Conservation (phyloP, 768 basidiomycete genomes). For the Tricholoma hemisulphureum region DNA sequence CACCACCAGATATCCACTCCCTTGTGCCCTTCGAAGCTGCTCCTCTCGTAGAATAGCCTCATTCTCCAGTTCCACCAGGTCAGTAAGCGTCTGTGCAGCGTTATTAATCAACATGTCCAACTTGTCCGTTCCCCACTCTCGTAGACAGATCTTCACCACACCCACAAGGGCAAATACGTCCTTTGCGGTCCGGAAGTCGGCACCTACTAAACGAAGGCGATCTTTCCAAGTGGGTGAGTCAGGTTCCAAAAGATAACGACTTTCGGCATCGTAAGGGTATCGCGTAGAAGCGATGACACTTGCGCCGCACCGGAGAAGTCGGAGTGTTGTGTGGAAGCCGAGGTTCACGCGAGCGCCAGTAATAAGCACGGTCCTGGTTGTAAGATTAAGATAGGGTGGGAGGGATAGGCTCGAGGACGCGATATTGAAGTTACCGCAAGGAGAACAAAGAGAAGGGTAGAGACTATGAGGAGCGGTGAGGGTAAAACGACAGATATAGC, state of each 20-base stretch:
- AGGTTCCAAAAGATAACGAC: conserved; percentile 25
- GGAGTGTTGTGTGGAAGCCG: conserved; percentile 30
- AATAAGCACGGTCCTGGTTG: conserved; percentile 27
- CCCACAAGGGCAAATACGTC: conserved; percentile 32
- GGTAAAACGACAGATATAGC: conserved; percentile 28
- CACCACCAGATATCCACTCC: conserved; percentile 4
- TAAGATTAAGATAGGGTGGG: conserved; percentile 24
- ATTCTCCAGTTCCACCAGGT: conserved; percentile 25
- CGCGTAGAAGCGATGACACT: conserved; percentile 30
- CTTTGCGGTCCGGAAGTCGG: conserved; percentile 33
- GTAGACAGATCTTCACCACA: conserved; percentile 20
- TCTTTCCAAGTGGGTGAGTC: conserved; percentile 27
- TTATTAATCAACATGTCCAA: conserved; percentile 36
- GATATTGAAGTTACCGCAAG: conserved; percentile 31
- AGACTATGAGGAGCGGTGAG: conserved; percentile 19
- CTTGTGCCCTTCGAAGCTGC: conserved; percentile 7
- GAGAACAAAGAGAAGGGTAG: conserved; percentile 25
- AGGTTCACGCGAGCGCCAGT: conserved; percentile 37
- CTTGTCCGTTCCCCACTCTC: conserved; percentile 17
- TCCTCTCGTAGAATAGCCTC: conserved; percentile 25
- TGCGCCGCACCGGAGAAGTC: conserved; percentile 32
- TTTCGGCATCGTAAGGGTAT: conserved; percentile 33
- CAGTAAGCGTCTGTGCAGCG: conserved; percentile 36
- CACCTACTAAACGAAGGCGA: conserved; percentile 29
- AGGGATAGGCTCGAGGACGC: conserved; percentile 26